A percentile compares a stretch with the other conserved stretches of the same genome.
Conservation (phyloP, 1,139 yeast genomes). For the Barnettozyma hawaiiensis region DNA sequence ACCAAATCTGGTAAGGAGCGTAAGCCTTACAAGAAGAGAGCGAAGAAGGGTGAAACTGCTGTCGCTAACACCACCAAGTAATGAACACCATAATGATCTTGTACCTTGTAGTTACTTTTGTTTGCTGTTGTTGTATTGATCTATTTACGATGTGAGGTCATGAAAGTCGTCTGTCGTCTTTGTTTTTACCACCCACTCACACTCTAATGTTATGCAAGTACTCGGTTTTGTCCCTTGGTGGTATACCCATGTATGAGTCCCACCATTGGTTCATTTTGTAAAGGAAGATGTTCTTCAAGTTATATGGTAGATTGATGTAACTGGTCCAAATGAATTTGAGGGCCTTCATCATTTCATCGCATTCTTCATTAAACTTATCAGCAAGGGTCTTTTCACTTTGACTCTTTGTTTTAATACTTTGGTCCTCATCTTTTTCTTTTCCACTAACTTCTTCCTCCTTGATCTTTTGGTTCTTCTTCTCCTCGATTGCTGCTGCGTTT, state of each 20-base stretch:
- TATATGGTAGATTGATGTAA: constrained; percentile 64
- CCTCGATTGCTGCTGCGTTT: constrained; percentile 7
- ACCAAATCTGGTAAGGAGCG: constrained; percentile 26
- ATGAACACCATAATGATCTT: neutral
- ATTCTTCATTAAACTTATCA: constrained; percentile 50
- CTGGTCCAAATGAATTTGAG: constrained; percentile 59
- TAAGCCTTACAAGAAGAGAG: constrained; percentile 27
- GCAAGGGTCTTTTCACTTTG: constrained; percentile 26
- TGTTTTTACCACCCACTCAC: too few relatives aligned
- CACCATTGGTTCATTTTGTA: constrained; percentile 53
- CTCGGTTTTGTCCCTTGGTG: constrained; percentile 16
- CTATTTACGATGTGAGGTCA: neutral
- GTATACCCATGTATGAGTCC: constrained; percentile 70
- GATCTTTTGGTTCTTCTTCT: constrained; percentile 1
- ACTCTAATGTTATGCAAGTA: constrained; percentile 18
- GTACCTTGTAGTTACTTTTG: neutral
- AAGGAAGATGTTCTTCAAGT: constrained; percentile 46
- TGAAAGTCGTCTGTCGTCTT: neutral
- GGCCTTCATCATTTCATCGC: constrained; percentile 56
- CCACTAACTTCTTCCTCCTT: neutral
- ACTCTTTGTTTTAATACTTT: too few relatives aligned
- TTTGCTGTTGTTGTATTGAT: neutral
- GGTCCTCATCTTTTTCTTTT: neutral
- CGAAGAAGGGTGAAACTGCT: constrained; percentile 20
- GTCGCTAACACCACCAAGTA: constrained; percentile 4